A percentile compares a stretch with the other conserved stretches of the same genome.
These are phyloP conservation scores for Narthecium ossifragum DNA, from an alignment of 106 monocot genomes.

Conservation along the genomic window DNA sequence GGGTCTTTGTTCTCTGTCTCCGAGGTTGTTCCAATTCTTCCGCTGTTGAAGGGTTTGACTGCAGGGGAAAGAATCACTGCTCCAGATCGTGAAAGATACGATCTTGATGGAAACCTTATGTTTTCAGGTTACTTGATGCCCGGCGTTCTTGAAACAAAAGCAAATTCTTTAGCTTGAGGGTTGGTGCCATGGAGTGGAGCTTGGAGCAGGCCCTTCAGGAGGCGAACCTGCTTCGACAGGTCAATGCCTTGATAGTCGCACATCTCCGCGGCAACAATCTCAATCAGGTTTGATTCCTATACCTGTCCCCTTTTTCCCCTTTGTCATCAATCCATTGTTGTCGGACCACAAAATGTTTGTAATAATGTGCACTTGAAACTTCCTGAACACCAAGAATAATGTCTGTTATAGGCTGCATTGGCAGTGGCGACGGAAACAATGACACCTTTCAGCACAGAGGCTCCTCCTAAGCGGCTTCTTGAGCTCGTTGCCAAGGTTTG, in stretches of 20 bases:
- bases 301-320: not conserved
- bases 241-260: slow-evolving; percentile 69
- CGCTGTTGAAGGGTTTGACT: no score
- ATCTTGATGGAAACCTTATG: not conserved
- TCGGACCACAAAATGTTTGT: not conserved
- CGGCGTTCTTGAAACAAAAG: not conserved
- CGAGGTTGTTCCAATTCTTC: no score
- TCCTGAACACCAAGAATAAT: no score
- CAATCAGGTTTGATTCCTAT: slow-evolving; percentile 32
- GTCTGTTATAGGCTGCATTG: slow-evolving; percentile 53
- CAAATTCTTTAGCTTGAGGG: not conserved
- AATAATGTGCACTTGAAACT: no score
- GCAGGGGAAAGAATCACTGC: no score
- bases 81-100: no score
- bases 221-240: slow-evolving; percentile 74
- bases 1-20: no score
- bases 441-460: slow-evolving; percentile 50
- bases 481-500: slow-evolving; percentile 86
- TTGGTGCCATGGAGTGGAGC: slow-evolving; percentile 37
- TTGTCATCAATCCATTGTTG: not conserved
- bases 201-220: slow-evolving; percentile 60
- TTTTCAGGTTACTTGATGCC: not conserved
- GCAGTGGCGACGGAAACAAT: slow-evolving; percentile 77
- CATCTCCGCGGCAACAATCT: slow-evolving; percentile 69
- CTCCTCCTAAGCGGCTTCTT: slow-evolving; percentile 47